phyloP scores from a whole-genome alignment of 352 stramenopile genomes.

The Phytopythium delawarense region DNA sequence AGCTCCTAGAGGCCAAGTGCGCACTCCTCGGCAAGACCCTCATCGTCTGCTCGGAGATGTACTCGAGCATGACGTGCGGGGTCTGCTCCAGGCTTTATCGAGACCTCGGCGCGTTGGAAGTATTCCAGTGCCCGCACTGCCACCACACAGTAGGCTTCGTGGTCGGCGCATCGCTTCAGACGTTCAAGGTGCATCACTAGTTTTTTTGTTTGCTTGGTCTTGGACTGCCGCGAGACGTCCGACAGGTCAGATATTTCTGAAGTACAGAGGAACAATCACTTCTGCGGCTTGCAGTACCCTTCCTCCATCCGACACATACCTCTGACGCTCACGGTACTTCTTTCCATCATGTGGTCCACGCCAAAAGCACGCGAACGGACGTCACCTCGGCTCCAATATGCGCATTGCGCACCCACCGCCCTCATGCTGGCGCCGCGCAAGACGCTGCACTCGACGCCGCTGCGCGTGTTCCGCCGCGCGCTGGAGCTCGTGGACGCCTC shows the following conservation, averaged over 20 bases:
- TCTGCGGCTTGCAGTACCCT: too few species aligned
- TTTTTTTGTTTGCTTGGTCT: too few species aligned
- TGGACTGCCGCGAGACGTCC: too few species aligned
- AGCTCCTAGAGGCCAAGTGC: neutral
- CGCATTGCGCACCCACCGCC: neutral
- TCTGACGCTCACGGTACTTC: neutral
- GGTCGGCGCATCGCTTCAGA: too few species aligned
- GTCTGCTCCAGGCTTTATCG: neutral
- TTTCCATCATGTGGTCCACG: neutral
- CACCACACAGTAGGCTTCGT: neutral
- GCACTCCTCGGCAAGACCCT: neutral
- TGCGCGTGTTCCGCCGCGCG: slow-evolving; percentile 50
- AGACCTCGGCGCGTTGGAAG: neutral
- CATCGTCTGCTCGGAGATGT: neutral
- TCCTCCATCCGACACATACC: too few species aligned
- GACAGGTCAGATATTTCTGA: too few species aligned
- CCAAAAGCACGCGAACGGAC: slow-evolving; percentile 1
- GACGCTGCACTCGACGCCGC: slow-evolving; percentile 76
- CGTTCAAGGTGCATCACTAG: too few species aligned
- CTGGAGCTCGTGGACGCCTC: slow-evolving; percentile 43
- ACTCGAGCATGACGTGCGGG: neutral
- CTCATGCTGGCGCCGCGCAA: slow-evolving; percentile 73
- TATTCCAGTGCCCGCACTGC: neutral
- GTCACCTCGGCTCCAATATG: neutral
- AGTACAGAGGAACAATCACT: too few species aligned